These are phyloP conservation scores for Xerocomus brunneocitrinus DNA, from an alignment of 768 basidiomycete species.

Conservation along the genomic window DNA sequence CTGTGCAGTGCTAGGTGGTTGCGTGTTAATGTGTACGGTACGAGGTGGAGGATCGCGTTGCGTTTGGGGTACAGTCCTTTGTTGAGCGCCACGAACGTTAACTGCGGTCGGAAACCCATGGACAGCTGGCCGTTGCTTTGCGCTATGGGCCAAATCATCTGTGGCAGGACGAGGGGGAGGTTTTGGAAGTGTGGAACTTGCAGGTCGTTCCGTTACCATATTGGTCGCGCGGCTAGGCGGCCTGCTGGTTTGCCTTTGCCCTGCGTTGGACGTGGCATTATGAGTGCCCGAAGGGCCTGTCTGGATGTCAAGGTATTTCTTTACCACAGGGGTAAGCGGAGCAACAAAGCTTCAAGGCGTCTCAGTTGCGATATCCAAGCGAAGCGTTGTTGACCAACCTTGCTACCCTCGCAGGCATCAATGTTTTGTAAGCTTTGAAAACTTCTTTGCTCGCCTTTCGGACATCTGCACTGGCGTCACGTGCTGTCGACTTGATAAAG, in stretches of 20 bases:
- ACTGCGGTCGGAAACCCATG: neutral
- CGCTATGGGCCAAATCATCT: neutral
- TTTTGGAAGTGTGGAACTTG: constrained; percentile 10
- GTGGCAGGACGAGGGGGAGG: constrained; percentile 7
- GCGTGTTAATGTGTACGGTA: constrained; percentile 11
- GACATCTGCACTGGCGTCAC: constrained; percentile 73
- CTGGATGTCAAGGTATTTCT: constrained; percentile 65
- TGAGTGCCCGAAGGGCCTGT: neutral
- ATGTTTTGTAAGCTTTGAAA: constrained; percentile 69
- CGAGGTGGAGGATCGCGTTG: constrained; percentile 15
- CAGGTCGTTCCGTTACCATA: constrained; percentile 8
- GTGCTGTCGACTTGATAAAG: constrained; percentile 60
- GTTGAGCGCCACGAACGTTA: constrained; percentile 12
- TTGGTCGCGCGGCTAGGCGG: constrained; percentile 23
- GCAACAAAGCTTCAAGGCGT: constrained; percentile 52
- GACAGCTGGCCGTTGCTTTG: constrained; percentile 8
- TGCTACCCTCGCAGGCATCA: constrained; percentile 65
- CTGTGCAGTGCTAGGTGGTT: constrained; percentile 18
- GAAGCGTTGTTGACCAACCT: constrained; percentile 39
- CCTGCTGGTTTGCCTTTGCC: constrained; percentile 20
- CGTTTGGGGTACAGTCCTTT: constrained; percentile 17
- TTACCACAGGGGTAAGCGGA: constrained; percentile 71
- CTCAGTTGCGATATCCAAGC: constrained; percentile 8
- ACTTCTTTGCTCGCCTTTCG: constrained; percentile 64
- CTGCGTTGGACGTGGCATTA: constrained; percentile 3